Evolutionary conservation across 495 filamentous ascomycete genomes (phyloP), one percentile per base, ranked within the genome.

Genomic region (Sphaerosporella brunnea): DNA sequence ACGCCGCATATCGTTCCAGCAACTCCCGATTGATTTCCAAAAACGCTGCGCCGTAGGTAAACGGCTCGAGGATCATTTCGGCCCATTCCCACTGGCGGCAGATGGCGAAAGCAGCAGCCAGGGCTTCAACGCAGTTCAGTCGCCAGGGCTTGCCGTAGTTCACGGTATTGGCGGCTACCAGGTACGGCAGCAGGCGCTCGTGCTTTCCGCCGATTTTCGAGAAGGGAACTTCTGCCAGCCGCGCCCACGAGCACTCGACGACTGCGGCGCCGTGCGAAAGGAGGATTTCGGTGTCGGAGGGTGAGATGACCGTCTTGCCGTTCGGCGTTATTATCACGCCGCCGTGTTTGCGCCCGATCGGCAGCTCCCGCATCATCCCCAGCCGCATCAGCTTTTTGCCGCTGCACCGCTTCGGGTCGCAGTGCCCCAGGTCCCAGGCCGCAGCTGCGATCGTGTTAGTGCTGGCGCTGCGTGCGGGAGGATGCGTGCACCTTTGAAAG

Each of bases 361-460:
- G 75, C 37, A 97, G 75, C 63, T 93, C 82, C 48, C 90, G 77
- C 88, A 97, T 93, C 46, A 95, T 64, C 1, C 88, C 87, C 23
- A 92, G 73, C 54, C 80, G 75, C 70, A 96, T 92, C 30, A 97
- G 71, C 45, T 81, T 75, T 67, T 97, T 95, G 11, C 90, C 90
- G 0, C 88, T 95, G 63, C 90, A 97, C 55, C 92, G 70, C 63
- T 96, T 95, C 5, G 87, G 86, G 62, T 97, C 90, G 66, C 90
- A 97, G 63, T 97, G 90, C 40, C 84, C 85, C 28, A 97, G 68
- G 63, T 97, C 90, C 90, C 90, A 97, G 61, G 88, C 94, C 28
- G 88, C 90, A 37, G 90, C 92, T 68, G 82, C 85, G 72, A 82
- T 42, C 5, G 2, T 23, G 5, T 32, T 28, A 36, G 28, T 32